A percentile compares a stretch with the other conserved stretches of the same genome.
These are phyloP conservation scores for Aureoboletus auriporus DNA, from an alignment of 768 basidiomycete species.

Conservation along the genomic window DNA sequence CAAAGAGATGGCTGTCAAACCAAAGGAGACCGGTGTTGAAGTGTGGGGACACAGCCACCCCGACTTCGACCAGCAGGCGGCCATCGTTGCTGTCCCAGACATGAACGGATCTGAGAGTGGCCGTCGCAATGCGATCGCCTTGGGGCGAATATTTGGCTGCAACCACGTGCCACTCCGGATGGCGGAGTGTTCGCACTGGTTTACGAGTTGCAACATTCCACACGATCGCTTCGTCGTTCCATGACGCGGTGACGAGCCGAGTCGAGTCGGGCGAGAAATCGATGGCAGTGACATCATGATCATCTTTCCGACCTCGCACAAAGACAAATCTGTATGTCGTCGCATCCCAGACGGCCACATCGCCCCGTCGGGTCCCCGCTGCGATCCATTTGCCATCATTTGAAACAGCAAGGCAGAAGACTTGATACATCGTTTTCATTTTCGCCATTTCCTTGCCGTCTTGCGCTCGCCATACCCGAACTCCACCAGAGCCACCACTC, in stretches of 20 bases:
- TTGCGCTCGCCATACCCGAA: constrained; percentile 1
- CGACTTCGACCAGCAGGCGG: no score
- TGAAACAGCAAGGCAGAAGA: no score
- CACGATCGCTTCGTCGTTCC: neutral
- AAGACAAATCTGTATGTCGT: neutral
- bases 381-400: neutral
- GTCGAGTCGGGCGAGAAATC: neutral
- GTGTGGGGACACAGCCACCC: neutral
- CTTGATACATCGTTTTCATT: neutral
- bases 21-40: constrained; percentile 7
- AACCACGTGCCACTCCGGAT: no score
- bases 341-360: neutral
- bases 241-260: neutral
- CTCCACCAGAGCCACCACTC: neutral
- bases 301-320: no score
- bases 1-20: neutral
- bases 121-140: neutral
- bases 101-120: neutral
- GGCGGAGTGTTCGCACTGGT: no score
- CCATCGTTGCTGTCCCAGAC: constrained; percentile 2
- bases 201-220: neutral
- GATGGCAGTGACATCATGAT: neutral
- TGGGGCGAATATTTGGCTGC: neutral
- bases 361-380: neutral
- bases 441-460: neutral